A percentile compares a stretch with the other conserved stretches of the same genome.
These are phyloP conservation scores for Diospyros kaki DNA, from an alignment of 148 eudicot species.

Conservation along the genomic window DNA sequence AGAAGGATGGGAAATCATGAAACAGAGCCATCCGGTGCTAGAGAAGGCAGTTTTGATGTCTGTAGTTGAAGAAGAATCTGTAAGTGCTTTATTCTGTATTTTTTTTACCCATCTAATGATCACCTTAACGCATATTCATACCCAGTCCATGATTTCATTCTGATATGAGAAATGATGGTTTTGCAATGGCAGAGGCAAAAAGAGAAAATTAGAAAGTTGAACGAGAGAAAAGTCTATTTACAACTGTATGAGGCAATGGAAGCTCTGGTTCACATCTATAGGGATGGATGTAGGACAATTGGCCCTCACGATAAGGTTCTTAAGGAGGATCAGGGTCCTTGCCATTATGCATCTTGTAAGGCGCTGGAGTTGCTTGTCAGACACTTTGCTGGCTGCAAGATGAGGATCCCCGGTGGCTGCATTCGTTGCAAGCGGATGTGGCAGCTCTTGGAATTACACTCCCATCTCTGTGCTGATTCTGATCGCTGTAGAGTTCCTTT, in stretches of 20 bases:
- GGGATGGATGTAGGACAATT: constrained; percentile 84
- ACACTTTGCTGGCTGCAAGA: constrained; percentile 82
- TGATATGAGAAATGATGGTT: background rate
- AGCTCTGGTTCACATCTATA: constrained; percentile 83
- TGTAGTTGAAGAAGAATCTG: constrained; percentile 39
- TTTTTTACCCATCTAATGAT: background rate
- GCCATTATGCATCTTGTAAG: constrained; percentile 62
- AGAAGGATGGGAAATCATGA: constrained; percentile 80
- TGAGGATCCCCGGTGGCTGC: constrained; percentile 80
- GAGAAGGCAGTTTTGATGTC: constrained; percentile 53
- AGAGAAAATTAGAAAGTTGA: constrained; percentile 34
- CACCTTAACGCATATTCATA: background rate
- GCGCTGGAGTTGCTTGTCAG: constrained; percentile 65
- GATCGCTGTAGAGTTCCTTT: constrained; percentile 75
- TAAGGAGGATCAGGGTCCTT: constrained; percentile 53
- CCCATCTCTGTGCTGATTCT: constrained; percentile 70
- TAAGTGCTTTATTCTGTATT: constrained; percentile 24
- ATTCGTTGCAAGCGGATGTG: constrained; percentile 88
- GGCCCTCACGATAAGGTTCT: constrained; percentile 72
- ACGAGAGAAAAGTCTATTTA: constrained; percentile 58
- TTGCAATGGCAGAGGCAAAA: constrained; percentile 39
- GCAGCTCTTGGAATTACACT: constrained; percentile 83
- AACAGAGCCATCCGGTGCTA: constrained; percentile 63
- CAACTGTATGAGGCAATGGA: constrained; percentile 94
- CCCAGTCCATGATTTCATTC: background rate